Base-by-base conservation (phyloP, 306 rosid species). In the Prunus fruticosa region DNA sequence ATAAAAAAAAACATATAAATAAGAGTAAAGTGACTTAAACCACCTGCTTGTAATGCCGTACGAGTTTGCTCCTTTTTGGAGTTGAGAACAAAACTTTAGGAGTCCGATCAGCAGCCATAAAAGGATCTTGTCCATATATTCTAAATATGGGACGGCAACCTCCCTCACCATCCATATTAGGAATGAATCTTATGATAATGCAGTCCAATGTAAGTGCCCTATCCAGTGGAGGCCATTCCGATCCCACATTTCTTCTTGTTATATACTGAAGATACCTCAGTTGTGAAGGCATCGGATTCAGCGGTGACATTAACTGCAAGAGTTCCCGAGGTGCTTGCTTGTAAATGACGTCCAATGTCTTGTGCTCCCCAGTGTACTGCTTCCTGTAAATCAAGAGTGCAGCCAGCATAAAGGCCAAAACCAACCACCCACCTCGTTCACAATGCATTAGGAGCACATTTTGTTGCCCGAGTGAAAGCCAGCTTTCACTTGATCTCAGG, bases 131-230 rank as follows among this genome's bases (percentile, higher is more conserved):
- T 56, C 99, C 99, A 69, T 96, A 91, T 83, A 96, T 89, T 86
- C 99, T 89, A 82, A 92, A 91, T 71, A 96, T 84, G 66, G 99
- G 99, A 75, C 99, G 84, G 80, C 97, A 96, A 56, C 96, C 99
- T 77, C 97, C 93, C 51, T 82, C 91, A 76, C 98, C 93, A 56
- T 88, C 93, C 89, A 89, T 68, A 73, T 84, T 82, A 79, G 99
- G 99, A 78, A 96, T 85, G 22, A 76, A 80, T 81, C 99, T 86
- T 77, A 96, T 80, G 68, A 92, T 96, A 76, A 92, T 67, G 64
- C 98, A 91, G 77, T 89, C 97, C 90, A 96, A 71, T 3, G 97
- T 92, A 77, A 96, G 93, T 3, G 97, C 99, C 78, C 99, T 86
- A 67, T 93, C 98, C 49, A 87, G 78, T 49, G 99, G 98, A 67